Evolutionary conservation across 2,329 filamentous ascomycete genomes (phyloP), one percentile per base, ranked within the genome.

Genomic region (Stromatinia cepivora): DNA sequence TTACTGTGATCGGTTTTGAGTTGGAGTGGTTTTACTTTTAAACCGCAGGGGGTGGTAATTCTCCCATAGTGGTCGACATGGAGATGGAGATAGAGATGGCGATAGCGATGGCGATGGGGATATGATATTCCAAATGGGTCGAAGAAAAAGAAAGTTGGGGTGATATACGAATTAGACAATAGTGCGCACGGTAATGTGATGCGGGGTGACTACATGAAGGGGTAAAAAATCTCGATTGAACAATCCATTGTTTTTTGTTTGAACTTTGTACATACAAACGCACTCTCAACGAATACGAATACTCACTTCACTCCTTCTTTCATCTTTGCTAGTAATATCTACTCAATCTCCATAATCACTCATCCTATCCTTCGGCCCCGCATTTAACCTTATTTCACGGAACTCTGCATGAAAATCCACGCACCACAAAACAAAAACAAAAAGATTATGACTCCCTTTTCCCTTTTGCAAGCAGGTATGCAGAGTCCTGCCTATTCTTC

Each of bases 151-250:
- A 25, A 45, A 53, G n/a, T 59, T 45, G 22, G 11, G 7, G 28
- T 20, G 53, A 20, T 34, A 39, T 39, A 11, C 36, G 10, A 39
- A 34, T 20, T 62, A 34, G 28, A 63, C 9, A 15, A 22, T 22
- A 10, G 20, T 34, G n/a, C 15, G 58, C 45, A 46, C 7, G 45
- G 28, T 56, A 20, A 17, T 42, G 25, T 28, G 50, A 28, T 54
- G 64, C 64, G 64, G 64, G 64, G 64, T 66, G 52, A 53, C 52
- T 66, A 52, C 63, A 66, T 66, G 28, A 57, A 53, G 50, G 34
- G 39, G 52, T 28, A 28, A 42, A 42, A 42, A 15, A n/a, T 34
- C 22, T 36, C 57, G 36, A 45, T 65, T 54, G 34, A 36, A 42
- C 62, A 65, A 54, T 65, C 17, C 31, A 48, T 50, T 64, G 11